Base-by-base conservation (phyloP, 225 moss, liverwort and hornwort species). In the Straminergon stramineum region DNA sequence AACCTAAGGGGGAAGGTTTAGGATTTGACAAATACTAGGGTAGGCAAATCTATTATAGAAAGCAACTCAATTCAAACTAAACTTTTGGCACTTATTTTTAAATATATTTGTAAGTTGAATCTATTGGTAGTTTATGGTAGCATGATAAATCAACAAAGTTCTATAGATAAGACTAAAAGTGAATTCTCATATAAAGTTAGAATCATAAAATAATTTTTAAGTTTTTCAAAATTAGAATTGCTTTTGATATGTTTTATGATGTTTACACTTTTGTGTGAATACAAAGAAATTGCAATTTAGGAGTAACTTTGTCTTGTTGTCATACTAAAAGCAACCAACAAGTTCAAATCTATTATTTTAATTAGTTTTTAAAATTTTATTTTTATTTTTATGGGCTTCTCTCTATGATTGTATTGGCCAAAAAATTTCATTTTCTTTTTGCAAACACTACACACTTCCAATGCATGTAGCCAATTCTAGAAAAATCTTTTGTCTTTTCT, bases 171-270 rank as follows among this genome's bases (percentile, higher is more conserved):
- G 27, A 26, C 5, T 15, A 13, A 20, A 0, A 7, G 0, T 20
- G 1, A 32, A 51, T 4, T 20, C 12, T 2, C 0, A 75, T 51
- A 1, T 10, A 75, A 2, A 19, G 1, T 51, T 1, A 1, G 0
- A 73, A 43, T 73, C 1, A 10, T 43, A 27, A 16, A 73, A 13
- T 7, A 23, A 73, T 15, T 41, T 41, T 41, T 0, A 41, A 41
- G 1, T 15, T 26, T 15, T 70, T 26, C 1, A 27, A 1, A 73
- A 73, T 73, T 17, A 9, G 10, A 60, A 60, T 23, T 60, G 23
- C 10, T 23, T 22, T 60, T 60, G 60, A 4, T 7, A 18, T 24
- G 22, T 53, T 77, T 34, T 1, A 34, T 52, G 8, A 77, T 28
- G 18, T 53, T 77, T 53, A 8, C 0, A 28, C 17, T 45, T 74